Conservation (phyloP, 495 filamentous ascomycete genomes). For the Aspergillus olivimuriae region DNA sequence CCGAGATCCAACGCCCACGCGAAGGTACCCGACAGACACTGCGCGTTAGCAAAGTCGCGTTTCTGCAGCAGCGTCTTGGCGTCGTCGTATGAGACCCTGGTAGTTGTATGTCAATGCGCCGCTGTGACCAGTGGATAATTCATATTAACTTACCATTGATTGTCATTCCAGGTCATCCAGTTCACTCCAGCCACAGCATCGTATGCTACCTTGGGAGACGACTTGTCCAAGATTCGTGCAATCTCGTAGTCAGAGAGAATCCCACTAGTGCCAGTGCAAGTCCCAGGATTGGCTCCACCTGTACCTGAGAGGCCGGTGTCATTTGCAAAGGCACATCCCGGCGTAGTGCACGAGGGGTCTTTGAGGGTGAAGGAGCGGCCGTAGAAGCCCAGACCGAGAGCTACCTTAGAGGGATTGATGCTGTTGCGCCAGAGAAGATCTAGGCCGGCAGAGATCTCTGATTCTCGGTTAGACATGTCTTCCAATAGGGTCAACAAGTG, state of each 20-base stretch:
- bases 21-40: background rate
- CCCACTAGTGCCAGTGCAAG: background rate
- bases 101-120: background rate
- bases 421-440: conserved; percentile 42
- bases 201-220: background rate
- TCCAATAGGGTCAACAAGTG: background rate
- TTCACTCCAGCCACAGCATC: conserved; percentile 1
- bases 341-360: conserved; percentile 17
- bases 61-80: background rate
- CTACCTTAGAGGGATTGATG: conserved; percentile 34
- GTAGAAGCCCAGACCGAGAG: conserved; percentile 49
- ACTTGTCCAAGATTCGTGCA: background rate
- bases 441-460: conserved; percentile 6
- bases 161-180: conserved; percentile 5
- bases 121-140: background rate
- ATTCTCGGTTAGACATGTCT: background rate
- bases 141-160: background rate
- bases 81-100: background rate
- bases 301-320: background rate
- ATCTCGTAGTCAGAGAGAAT: conserved; percentile 1
- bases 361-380: conserved; percentile 34
- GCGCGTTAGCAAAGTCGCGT: background rate
- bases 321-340: conserved; percentile 1
- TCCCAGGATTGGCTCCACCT: background rate
- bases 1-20: conserved; percentile 1